phyloP scores from a whole-genome alignment of 208 protist genomes.

The Angomonas ambiguus region DNA sequence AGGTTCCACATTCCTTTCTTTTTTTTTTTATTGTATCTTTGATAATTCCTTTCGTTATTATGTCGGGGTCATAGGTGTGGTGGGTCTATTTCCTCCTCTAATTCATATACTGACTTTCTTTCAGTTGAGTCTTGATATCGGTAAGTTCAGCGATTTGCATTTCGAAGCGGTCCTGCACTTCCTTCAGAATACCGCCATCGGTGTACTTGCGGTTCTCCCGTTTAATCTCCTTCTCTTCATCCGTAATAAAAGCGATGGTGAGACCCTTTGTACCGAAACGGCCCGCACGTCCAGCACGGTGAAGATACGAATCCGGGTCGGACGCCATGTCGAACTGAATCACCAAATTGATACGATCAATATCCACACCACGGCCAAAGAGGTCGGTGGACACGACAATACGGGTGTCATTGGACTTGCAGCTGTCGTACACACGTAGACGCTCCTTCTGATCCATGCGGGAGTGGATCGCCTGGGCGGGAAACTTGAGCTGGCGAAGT shows the following conservation, averaged over 20 bases:
- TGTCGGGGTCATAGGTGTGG: background rate
- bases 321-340: conserved; percentile 99
- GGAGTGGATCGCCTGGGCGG: conserved; percentile 95
- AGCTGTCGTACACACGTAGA: conserved; percentile 89
- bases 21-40: conserved; percentile 8
- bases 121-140: conserved; percentile 87
- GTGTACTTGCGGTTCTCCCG: conserved; percentile 86
- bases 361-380: conserved; percentile 99
- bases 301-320: conserved; percentile 96
- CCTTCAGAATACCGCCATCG: conserved; percentile 90
- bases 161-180: conserved; percentile 97
- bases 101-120: conserved; percentile 91
- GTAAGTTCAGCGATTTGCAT: conserved; percentile 96
- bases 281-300: conserved; percentile 96
- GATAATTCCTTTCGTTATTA: background rate
- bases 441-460: conserved; percentile 93
- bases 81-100: conserved; percentile 28
- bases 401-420: conserved; percentile 97
- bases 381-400: conserved; percentile 99
- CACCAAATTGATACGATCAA: conserved; percentile 99
- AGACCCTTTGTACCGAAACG: conserved; percentile 99
- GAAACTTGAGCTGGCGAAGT: conserved; percentile 95
- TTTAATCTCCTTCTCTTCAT: conserved; percentile 92
- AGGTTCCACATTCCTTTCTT: background rate
- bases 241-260: conserved; percentile 97